Percentiles rank a stretch among this genome's conserved stretches.
phyloP scores from a whole-genome alignment of 805 yeast genomes.

The Metschnikowia continentalis region DNA sequence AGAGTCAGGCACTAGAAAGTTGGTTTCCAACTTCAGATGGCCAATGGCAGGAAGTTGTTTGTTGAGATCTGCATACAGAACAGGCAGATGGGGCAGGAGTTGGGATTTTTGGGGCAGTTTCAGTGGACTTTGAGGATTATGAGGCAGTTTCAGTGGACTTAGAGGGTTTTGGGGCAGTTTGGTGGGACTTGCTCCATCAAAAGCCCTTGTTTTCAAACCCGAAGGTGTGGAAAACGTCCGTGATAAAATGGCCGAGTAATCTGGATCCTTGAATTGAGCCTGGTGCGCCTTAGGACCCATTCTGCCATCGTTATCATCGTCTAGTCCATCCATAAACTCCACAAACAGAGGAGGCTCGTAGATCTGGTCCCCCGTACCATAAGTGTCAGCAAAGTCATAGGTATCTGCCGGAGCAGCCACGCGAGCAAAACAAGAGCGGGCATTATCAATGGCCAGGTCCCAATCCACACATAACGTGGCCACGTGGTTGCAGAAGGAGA shows the following conservation, averaged over 20 bases:
- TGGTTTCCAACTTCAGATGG: background rate
- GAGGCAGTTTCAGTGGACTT: background rate
- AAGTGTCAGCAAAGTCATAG: constrained; percentile 45
- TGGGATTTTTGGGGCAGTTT: background rate
- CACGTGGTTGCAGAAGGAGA: constrained; percentile 73
- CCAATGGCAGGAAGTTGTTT: constrained; percentile 12
- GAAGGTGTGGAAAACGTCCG: constrained; percentile 18
- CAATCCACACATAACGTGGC: constrained; percentile 75
- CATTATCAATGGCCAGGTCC: constrained; percentile 70
- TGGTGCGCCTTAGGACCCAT: constrained; percentile 12
- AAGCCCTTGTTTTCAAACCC: constrained; percentile 2
- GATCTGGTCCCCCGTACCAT: constrained; percentile 64
- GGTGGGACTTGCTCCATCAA: background rate
- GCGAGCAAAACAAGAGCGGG: constrained; percentile 63
- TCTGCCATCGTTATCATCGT: constrained; percentile 20
- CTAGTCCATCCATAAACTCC: constrained; percentile 46
- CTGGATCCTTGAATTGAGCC: constrained; percentile 34
- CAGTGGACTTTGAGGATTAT: background rate
- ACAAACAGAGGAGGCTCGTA: constrained; percentile 58
- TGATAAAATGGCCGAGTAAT: constrained; percentile 20
- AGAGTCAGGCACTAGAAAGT: background rate
- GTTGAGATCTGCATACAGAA: background rate
- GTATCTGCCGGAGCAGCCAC: constrained; percentile 63
- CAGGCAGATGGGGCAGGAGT: background rate
- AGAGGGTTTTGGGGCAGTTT: background rate